These are phyloP conservation scores for Botrytis paeoniae DNA, from an alignment of 2,329 filamentous ascomycete species.

Conservation along the genomic window DNA sequence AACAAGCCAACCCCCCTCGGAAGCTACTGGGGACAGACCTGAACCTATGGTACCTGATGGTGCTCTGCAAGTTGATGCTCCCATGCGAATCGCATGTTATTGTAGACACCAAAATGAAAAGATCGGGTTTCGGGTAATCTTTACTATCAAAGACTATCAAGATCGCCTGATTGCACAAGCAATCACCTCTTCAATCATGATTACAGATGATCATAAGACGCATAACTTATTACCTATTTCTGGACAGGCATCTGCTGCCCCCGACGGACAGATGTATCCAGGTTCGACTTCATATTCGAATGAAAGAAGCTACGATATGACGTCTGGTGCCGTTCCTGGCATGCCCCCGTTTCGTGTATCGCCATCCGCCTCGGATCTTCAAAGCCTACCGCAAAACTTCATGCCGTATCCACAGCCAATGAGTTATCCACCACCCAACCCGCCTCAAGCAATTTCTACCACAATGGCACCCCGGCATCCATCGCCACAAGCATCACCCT, in stretches of 20 bases:
- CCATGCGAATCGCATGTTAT: slow-evolving; percentile 96
- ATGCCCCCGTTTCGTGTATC: slow-evolving; percentile 52
- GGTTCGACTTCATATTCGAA: slow-evolving; percentile 43
- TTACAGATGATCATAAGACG: slow-evolving; percentile 97
- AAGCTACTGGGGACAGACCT: slow-evolving; percentile 45
- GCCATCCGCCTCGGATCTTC: slow-evolving; percentile 62
- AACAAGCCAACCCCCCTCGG: slow-evolving; percentile 49
- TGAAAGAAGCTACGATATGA: slow-evolving; percentile 33
- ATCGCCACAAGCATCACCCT: slow-evolving; percentile 70
- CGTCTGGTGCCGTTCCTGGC: slow-evolving; percentile 30
- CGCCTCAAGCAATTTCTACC: slow-evolving; percentile 42
- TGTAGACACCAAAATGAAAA: slow-evolving; percentile 95
- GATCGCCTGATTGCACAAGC: slow-evolving; percentile 78
- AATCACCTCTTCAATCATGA: slow-evolving; percentile 87
- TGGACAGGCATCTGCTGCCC: slow-evolving; percentile 34
- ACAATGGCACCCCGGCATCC: slow-evolving; percentile 58
- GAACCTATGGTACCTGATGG: slow-evolving; percentile 52
- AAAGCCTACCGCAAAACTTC: slow-evolving; percentile 54
- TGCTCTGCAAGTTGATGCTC: slow-evolving; percentile 75
- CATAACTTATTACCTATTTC: slow-evolving; percentile 48
- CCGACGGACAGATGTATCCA: slow-evolving; percentile 40
- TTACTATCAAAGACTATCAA: slow-evolving; percentile 82
- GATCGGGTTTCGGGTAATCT: slow-evolving; percentile 86
- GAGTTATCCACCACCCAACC: slow-evolving; percentile 38
- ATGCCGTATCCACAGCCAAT: slow-evolving; percentile 29